A percentile compares a stretch with the other conserved stretches of the same genome.
These are phyloP conservation scores for Leptographium wingfieldii DNA, from an alignment of 2,329 filamentous ascomycete genomes.

Conservation along the genomic window DNA sequence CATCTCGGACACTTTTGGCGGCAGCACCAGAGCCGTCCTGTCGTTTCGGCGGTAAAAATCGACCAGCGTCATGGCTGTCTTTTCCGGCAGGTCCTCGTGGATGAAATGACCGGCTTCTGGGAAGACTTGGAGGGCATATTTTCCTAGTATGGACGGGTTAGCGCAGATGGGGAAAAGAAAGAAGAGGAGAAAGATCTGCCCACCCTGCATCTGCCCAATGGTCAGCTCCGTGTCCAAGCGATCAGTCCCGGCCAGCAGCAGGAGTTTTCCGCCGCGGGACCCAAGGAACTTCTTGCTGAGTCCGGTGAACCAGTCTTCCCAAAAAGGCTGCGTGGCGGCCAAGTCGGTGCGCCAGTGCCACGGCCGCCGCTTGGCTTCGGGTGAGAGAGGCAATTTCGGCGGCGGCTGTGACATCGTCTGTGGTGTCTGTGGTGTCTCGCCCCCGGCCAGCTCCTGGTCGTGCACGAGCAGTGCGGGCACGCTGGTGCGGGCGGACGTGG, in stretches of 20 bases:
- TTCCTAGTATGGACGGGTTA: slow-evolving; percentile 37
- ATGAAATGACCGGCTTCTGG: slow-evolving; percentile 94
- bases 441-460: slow-evolving; percentile 18
- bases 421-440: too few species aligned
- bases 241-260: slow-evolving; percentile 81
- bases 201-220: slow-evolving; percentile 95
- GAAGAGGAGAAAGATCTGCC: slow-evolving; percentile 23
- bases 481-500: slow-evolving; percentile 69
- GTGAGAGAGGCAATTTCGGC: neutral
- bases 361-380: slow-evolving; percentile 22
- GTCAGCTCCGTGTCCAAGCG: slow-evolving; percentile 81
- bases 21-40: slow-evolving; percentile 68
- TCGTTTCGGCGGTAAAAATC: slow-evolving; percentile 94
- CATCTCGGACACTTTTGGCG: slow-evolving; percentile 79
- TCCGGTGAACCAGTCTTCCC: slow-evolving; percentile 87
- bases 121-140: slow-evolving; percentile 91
- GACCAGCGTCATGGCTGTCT: slow-evolving; percentile 70
- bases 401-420: neutral
- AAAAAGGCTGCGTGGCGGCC: slow-evolving; percentile 72
- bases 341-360: slow-evolving; percentile 86
- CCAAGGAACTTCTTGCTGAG: slow-evolving; percentile 79
- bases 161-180: neutral
- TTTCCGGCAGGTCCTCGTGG: slow-evolving; percentile 87
- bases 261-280: slow-evolving; percentile 69
- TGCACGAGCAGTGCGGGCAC: slow-evolving; percentile 66